A percentile compares a stretch with the other conserved stretches of the same genome.
phyloP scores from a whole-genome alignment of 2,329 filamentous ascomycete genomes.

The Cladosporium oxysporum region DNA sequence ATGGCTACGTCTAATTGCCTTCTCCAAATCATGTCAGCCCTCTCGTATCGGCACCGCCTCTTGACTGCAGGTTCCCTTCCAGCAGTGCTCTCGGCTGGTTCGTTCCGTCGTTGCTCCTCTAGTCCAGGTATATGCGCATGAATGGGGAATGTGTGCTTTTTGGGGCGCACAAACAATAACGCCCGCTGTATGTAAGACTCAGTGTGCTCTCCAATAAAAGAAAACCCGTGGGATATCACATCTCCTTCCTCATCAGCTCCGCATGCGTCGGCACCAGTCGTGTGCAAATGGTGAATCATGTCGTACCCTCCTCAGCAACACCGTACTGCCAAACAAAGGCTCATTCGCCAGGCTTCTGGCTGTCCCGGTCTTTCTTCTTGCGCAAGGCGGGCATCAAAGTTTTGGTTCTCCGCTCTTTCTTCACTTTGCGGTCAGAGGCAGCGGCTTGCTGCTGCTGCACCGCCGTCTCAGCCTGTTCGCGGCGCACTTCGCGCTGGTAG shows the following conservation, averaged over 20 bases:
- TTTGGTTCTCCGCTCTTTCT: constrained; percentile 42
- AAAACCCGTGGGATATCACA: neutral
- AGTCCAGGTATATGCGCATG: neutral
- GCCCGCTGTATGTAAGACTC: neutral
- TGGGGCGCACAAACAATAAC: neutral
- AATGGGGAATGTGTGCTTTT: neutral
- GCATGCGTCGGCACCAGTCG: neutral
- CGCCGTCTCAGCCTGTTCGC: constrained; percentile 34
- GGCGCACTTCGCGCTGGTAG: constrained; percentile 38
- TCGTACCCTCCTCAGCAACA: neutral
- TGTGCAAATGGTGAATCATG: neutral
- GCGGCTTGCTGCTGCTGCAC: constrained; percentile 35
- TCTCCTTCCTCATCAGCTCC: neutral
- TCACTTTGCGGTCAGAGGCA: constrained; percentile 37
- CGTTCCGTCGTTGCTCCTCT: neutral
- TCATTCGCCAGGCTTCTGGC: constrained; percentile 35
- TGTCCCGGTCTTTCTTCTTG: constrained; percentile 37
- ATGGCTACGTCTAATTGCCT: neutral
- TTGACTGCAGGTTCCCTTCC: neutral
- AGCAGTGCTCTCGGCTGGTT: neutral
- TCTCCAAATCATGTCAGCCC: neutral
- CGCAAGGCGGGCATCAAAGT: constrained; percentile 43
- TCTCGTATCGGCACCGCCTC: neutral
- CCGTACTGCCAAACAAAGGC: neutral
- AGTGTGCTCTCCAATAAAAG: neutral